phyloP scores from a whole-genome alignment of 257 asterid genomes.

The Solanum tacnaense region DNA sequence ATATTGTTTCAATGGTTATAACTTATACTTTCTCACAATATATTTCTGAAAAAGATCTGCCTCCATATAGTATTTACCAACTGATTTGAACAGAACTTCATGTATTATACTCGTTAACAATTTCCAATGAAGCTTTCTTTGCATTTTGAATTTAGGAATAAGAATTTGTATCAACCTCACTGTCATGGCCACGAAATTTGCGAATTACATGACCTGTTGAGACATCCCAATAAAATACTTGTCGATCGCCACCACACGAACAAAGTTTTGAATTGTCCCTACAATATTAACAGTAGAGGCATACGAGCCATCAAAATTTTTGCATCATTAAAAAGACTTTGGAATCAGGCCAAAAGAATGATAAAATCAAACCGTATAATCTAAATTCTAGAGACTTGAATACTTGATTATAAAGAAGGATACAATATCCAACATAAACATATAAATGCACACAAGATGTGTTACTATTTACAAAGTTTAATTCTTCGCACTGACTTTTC shows the following conservation, averaged over 20 bases:
- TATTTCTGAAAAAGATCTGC: background rate
- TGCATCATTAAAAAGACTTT: background rate
- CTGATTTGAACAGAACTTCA: background rate
- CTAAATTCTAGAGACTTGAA: background rate
- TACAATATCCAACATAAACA: background rate
- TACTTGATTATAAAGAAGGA: background rate
- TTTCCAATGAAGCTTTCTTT: background rate
- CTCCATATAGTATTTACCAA: background rate
- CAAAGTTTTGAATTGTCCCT: constrained; percentile 84
- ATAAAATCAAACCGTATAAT: background rate
- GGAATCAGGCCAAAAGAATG: background rate
- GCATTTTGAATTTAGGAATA: background rate
- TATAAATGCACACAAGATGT: background rate
- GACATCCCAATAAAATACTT: constrained; percentile 97
- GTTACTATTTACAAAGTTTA: background rate
- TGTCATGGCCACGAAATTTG: constrained; percentile 94
- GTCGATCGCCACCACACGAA: constrained; percentile 96
- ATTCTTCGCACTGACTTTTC: background rate
- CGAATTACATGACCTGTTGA: constrained; percentile 84
- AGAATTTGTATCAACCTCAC: constrained; percentile 49
- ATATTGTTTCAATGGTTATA: background rate
- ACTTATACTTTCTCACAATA: background rate
- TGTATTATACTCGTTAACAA: background rate
- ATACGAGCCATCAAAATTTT: background rate
- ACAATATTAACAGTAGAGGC: background rate